Evolutionary conservation across 768 basidiomycete genomes (phyloP), one percentile per base, ranked within the genome.

Genomic region (Phaeotremella fagi): DNA sequence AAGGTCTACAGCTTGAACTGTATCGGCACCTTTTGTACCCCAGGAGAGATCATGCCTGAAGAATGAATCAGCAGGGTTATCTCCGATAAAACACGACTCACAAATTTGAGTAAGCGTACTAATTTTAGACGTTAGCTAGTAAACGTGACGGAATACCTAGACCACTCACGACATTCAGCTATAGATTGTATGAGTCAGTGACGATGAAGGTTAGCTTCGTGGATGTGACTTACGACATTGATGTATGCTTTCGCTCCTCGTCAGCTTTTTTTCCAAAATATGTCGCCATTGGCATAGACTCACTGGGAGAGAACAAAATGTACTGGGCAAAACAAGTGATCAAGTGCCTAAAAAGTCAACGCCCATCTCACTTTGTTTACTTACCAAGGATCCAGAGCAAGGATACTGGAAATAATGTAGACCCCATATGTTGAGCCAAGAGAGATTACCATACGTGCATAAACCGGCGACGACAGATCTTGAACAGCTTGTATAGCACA

Each of bases 11-110:
- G 86, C 84, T 51, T 63, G 64, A 0, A 81, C 79, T 2, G 80
- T 76, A 7, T 81, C 81, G 60, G 90, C 87, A 75, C 90, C 87
- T 74, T 97, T 97, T n/a, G 91, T 97, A 4, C 91, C 91, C 91
- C 91, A 72, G n/a, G 57, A 52, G 25, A 61, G 18, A 50, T 58
- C 57, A 35, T 57, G 52, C 3, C 65, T 66, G 36, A 7, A 6
- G 35, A 25, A 15, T 20, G 25, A 24, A 20, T 43, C 25, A 45
- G 3, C n/a, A 26, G 41, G 54, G 22, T n/a, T 3, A 1, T 18
- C 27, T 1, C 28, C 36, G 27, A 25, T 35, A 18, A 26, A 44
- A 25, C 12, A 31, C 16, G 42, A 43, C 62, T 51, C 33, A 67
- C 61, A 71, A 49, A 33, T 74, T 74, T 0, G 70, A 68, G 45